Evolutionary conservation across 2,329 filamentous ascomycete species (phyloP).

Genomic region (Fusarium mundagurra): DNA sequence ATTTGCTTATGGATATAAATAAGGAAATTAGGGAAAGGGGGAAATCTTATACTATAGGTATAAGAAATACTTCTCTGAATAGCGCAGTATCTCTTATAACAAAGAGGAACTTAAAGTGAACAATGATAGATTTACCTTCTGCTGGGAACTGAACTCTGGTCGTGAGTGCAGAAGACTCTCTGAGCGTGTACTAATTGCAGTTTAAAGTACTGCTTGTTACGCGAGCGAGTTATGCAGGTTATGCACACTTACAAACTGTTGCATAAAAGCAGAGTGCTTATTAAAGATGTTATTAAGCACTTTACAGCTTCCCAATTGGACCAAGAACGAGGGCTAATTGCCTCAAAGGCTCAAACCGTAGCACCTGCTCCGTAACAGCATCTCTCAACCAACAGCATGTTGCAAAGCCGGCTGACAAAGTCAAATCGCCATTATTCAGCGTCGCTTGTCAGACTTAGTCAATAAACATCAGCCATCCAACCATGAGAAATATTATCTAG

Average conservation of each 20-base stretch:
- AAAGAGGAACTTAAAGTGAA: rapidly evolving
- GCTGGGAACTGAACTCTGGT: not conserved
- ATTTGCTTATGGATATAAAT: too few species aligned
- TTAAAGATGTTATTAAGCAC: not conserved
- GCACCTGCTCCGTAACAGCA: not conserved
- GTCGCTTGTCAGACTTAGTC: not conserved
- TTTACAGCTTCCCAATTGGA: not conserved
- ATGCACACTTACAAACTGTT: rapidly evolving
- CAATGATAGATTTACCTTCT: rapidly evolving
- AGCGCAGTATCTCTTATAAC: rapidly evolving
- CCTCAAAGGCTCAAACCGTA: not conserved
- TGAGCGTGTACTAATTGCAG: not conserved
- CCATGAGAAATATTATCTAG: too few species aligned
- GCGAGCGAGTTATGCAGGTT: not conserved
- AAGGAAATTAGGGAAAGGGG: too few species aligned
- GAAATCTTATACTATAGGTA: rapidly evolving
- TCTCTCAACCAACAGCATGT: not conserved
- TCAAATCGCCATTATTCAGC: not conserved
- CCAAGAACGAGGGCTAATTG: not conserved
- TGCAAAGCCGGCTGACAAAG: not conserved
- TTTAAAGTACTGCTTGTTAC: rapidly evolving
- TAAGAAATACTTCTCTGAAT: rapidly evolving
- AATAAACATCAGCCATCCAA: not conserved
- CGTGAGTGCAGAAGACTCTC: not conserved
- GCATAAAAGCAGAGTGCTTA: not conserved